Evolutionary conservation across 2,329 filamentous ascomycete genomes (phyloP), one percentile per base, ranked within the genome.

Genomic region (Harringtonia aguacate): DNA sequence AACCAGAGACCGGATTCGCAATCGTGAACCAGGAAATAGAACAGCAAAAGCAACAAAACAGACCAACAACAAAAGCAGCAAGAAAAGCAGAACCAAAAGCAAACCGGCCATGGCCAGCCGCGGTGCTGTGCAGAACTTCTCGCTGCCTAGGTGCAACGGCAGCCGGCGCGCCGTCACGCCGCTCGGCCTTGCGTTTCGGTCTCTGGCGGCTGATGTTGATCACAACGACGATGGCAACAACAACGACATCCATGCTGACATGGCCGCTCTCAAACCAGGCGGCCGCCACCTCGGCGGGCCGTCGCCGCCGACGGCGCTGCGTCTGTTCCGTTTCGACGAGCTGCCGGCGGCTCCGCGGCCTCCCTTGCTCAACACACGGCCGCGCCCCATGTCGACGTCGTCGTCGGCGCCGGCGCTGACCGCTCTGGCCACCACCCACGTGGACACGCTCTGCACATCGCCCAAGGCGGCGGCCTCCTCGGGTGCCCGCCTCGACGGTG

Each of bases 321-420:
- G 34, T 15, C 36, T 45, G 21, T 49, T 49, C 10, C 40, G 33
- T 3, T 49, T 49, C 8, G 14, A 21, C 28, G 34, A 47, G 37
- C 10, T 34, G 34, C 4, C 39, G 35, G 9, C 37, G 38, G 12
- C 12, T 3, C 18, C 22, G 6, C 29, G 18, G 17, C 18, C 15
- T 31, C n/a, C 10, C 10, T 8, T 15, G 29, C 17, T 3, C 39
- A n/a, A n/a, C n/a, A n/a, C n/a, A n/a, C n/a, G 46, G 3, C 42
- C 35, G 13, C 47, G 47, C 13, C 49, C 49, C n/a, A 45, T 51
- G 31, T 51, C 49, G 8, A 48, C 37, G 1, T 51, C 49, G 8
- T 51, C 49, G 14, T 51, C 49, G 17, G 47, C 49, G 1, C 49
- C 49, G 2, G 47, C 41, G 0, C 33, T 50, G 30, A 36, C 37